Evolutionary conservation across 441 rosid species (phyloP).

Genomic region (Erysimum cheiri): DNA sequence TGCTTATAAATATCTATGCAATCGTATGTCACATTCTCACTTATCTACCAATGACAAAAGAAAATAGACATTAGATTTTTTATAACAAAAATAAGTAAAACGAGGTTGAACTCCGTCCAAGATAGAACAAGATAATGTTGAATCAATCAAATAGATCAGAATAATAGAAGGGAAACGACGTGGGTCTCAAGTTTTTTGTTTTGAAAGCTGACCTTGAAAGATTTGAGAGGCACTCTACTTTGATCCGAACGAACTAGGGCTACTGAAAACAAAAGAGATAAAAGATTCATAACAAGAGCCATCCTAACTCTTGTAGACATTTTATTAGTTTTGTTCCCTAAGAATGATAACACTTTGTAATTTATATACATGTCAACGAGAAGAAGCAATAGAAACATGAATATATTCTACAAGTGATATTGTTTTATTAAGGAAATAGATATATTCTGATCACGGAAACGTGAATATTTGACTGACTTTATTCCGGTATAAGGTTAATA

Average conservation of each 20-base stretch:
- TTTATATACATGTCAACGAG: not conserved
- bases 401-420: not conserved
- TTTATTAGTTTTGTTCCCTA: not conserved
- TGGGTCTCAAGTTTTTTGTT: not conserved
- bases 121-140: not conserved
- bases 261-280: not conserved
- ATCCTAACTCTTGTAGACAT: not conserved
- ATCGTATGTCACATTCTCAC: conserved; percentile 8
- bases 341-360: not conserved
- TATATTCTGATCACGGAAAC: too few species aligned
- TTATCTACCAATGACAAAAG: not conserved
- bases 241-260: not conserved
- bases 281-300: not conserved
- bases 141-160: not conserved
- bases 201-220: conserved; percentile 2
- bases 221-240: not conserved
- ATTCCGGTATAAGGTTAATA: not conserved
- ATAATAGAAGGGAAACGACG: not conserved
- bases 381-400: not conserved
- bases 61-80: not conserved
- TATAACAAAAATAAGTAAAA: not conserved
- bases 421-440: too few species aligned
- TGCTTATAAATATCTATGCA: conserved; percentile 17
- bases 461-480: not conserved
- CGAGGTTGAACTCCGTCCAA: not conserved